Conservation (phyloP, 2,329 filamentous ascomycete genomes). For the Anthostomella pinea region DNA sequence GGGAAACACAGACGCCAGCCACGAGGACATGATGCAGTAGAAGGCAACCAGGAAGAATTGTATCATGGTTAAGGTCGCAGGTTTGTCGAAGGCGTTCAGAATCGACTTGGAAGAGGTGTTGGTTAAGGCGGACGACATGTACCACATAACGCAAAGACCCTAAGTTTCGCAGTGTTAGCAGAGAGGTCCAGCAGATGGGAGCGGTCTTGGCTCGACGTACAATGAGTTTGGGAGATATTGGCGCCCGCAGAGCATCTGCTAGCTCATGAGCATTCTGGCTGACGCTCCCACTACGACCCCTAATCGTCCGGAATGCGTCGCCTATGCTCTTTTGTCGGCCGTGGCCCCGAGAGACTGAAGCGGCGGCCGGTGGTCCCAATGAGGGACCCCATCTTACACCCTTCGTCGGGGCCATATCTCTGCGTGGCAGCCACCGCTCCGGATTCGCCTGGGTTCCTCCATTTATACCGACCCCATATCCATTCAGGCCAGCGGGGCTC, state of each 20-base stretch:
- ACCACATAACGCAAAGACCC: slow-evolving; percentile 88
- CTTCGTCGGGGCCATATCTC: slow-evolving; percentile 26
- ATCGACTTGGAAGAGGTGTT: slow-evolving; percentile 99
- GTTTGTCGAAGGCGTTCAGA: slow-evolving; percentile 84
- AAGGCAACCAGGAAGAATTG: slow-evolving; percentile 92
- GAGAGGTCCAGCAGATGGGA: slow-evolving; percentile 7
- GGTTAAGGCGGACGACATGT: slow-evolving; percentile 89
- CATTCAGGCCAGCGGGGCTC: slow-evolving; percentile 28
- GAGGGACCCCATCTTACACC: slow-evolving; percentile 29
- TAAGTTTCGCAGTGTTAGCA: slow-evolving; percentile 41
- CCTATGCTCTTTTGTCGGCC: slow-evolving; percentile 77
- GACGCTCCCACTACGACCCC: slow-evolving; percentile 77
- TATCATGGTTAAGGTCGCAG: slow-evolving; percentile 84
- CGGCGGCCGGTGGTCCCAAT: slow-evolving; percentile 24
- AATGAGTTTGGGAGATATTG: slow-evolving; percentile 82
- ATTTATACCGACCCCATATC: slow-evolving; percentile 31
- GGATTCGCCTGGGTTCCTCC: slow-evolving; percentile 26
- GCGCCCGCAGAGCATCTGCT: slow-evolving; percentile 84
- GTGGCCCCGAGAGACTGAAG: slow-evolving; percentile 22
- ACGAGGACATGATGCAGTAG: slow-evolving; percentile 79
- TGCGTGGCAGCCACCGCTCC: slow-evolving; percentile 31
- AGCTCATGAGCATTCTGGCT: slow-evolving; percentile 93
- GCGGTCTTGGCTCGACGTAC: slow-evolving; percentile 50
- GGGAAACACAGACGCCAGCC: slow-evolving; percentile 71
- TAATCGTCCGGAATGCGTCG: slow-evolving; percentile 82